Evolutionary conservation across 1,139 yeast genomes (phyloP).

Genomic region (Hemisphaericaspora xylofermentans): DNA sequence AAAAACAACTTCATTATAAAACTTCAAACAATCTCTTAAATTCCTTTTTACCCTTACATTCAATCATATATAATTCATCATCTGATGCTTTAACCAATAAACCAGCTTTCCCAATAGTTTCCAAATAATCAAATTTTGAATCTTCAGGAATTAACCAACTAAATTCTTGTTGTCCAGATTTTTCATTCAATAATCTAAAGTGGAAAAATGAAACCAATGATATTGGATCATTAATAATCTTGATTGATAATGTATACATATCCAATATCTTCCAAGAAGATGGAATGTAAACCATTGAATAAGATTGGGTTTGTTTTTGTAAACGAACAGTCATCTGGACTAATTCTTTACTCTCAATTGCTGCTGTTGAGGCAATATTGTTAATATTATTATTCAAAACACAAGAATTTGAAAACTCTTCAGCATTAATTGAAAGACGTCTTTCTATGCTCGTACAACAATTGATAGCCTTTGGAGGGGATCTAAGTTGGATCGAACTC

Average conservation of each 20-base stretch:
- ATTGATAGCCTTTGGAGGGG: background rate
- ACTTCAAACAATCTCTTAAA: slow-evolving; percentile 35
- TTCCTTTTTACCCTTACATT: slow-evolving; percentile 47
- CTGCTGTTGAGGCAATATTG: too few relatives aligned
- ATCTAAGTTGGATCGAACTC: slow-evolving; percentile 17
- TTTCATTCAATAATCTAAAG: slow-evolving; percentile 24
- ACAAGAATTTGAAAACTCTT: slow-evolving; percentile 12
- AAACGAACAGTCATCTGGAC: slow-evolving; percentile 35
- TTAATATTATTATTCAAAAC: slow-evolving; percentile 23
- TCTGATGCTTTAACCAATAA: slow-evolving; percentile 34
- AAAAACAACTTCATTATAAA: slow-evolving; percentile 18
- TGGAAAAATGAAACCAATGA: slow-evolving; percentile 30
- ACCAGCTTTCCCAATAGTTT: slow-evolving; percentile 48
- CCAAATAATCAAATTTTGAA: slow-evolving; percentile 29
- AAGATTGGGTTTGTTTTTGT: slow-evolving; percentile 37
- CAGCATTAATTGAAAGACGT: slow-evolving; percentile 6
- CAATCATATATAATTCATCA: slow-evolving; percentile 43
- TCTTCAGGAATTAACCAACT: slow-evolving; percentile 39
- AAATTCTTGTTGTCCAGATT: slow-evolving; percentile 18
- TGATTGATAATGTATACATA: slow-evolving; percentile 37
- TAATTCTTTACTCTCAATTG: slow-evolving; percentile 24
- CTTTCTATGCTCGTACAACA: background rate
- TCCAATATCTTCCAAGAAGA: slow-evolving; percentile 47
- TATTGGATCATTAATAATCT: slow-evolving; percentile 27
- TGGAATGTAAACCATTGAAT: slow-evolving; percentile 30